A percentile compares a stretch with the other conserved stretches of the same genome.
phyloP scores from a whole-genome alignment of 768 basidiomycete genomes.

The Auriscalpium vulgare region DNA sequence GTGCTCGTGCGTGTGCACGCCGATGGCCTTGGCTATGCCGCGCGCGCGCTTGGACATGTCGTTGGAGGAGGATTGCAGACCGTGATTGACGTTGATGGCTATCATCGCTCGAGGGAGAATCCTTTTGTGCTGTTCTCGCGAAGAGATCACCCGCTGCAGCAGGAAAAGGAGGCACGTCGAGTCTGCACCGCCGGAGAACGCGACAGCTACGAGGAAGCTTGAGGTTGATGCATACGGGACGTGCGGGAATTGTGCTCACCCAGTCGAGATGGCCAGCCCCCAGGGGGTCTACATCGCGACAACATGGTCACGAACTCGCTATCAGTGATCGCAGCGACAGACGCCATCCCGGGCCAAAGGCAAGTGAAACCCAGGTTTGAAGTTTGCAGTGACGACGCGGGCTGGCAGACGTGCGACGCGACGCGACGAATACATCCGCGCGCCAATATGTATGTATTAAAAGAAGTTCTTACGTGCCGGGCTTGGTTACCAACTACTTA shows the following conservation, averaged over 20 bases:
- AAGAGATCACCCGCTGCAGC: slow-evolving; percentile 27
- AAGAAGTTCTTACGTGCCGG: no score
- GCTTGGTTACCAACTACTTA: no score
- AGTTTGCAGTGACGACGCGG: no score
- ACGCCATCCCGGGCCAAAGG: not conserved
- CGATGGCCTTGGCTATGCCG: slow-evolving; percentile 31
- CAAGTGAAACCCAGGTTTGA: no score
- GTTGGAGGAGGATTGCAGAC: slow-evolving; percentile 50
- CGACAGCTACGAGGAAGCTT: slow-evolving; percentile 43
- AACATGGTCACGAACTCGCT: slow-evolving; percentile 45
- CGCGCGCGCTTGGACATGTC: slow-evolving; percentile 47
- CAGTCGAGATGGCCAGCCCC: slow-evolving; percentile 41
- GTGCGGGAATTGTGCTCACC: slow-evolving; percentile 24
- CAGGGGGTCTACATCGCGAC: slow-evolving; percentile 36
- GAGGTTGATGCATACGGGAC: not conserved
- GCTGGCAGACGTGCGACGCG: no score
- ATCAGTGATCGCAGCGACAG: slow-evolving; percentile 7
- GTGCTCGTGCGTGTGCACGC: slow-evolving; percentile 38
- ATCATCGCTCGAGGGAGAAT: slow-evolving; percentile 26
- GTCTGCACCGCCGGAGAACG: slow-evolving; percentile 78
- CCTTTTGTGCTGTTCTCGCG: slow-evolving; percentile 3
- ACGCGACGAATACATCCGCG: no score
- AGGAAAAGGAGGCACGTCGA: slow-evolving; percentile 74
- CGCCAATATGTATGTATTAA: no score
- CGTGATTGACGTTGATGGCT: slow-evolving; percentile 64